Base-by-base conservation (phyloP, 2,329 filamentous ascomycete species). In the Tolypocladium amazonense region DNA sequence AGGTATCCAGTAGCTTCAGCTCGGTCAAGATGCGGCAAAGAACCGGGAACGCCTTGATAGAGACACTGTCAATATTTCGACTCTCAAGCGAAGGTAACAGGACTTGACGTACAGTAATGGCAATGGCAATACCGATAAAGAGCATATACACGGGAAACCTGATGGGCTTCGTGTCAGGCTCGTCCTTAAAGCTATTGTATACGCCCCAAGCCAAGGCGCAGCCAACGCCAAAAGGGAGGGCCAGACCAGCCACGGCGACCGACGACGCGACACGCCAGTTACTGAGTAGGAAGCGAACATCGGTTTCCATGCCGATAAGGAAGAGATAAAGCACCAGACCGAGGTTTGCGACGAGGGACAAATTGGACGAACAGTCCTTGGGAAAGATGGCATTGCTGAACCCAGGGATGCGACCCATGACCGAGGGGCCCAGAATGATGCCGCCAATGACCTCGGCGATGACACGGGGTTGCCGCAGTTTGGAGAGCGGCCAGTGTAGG, bases 1-100 rank as follows among this genome's bases (percentile, higher is more conserved):
- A 83, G 2, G 91, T 94, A 59, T 83, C 77, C 5, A 97, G 85
- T 56, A 97, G 79, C 67, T 96, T 94, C 58, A 97, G 79, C 72
- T 96, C 92, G 0, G 91, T 93, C 64, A 97, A 77, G 65, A 97
- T 97, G 71, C 93, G 89, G 69, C 93, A 97, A 15, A 97, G 83
- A 0, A 97, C 93, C 0, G 93, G 93, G 67, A 97, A 88, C 11
- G 85, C 91, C 62, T 69, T 47, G 55, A 18, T 6, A n/a, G 41
- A 20, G 37, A 53, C 25, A 53, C 14, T 1, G 39, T 58, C 20
- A 62, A 45, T 37, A 11, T 18, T 3, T 15, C 3, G 25, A 12
- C 12, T 8, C 7, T 15, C n/a, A 27, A 57, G 20, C 20, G 23
- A 25, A 55, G 2, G 27, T 3, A 35, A 35, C 5, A 11, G 18